phyloP scores from a whole-genome alignment of 2,329 filamentous ascomycete genomes.

The Botryotinia narcissicola region DNA sequence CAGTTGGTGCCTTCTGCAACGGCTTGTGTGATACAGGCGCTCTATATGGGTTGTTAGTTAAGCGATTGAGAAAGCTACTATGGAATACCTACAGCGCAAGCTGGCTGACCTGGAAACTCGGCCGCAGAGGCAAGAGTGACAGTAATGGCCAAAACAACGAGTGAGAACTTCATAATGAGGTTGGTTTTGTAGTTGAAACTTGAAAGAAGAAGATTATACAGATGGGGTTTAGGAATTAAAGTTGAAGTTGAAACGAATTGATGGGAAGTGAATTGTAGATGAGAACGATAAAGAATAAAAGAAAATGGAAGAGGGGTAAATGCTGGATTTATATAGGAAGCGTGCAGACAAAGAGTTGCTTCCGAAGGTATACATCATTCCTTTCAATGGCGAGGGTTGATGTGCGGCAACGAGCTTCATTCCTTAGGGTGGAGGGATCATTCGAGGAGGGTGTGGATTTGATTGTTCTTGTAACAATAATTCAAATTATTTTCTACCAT shows the following conservation, averaged over 20 bases:
- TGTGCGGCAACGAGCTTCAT: background rate
- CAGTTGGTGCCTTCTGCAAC: slow-evolving; percentile 5
- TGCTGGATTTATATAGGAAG: background rate
- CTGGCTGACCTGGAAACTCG: slow-evolving; percentile 4
- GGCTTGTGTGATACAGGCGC: slow-evolving; percentile 1
- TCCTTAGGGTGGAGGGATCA: background rate
- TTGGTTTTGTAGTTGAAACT: background rate
- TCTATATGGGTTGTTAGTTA: background rate
- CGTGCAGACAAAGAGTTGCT: background rate
- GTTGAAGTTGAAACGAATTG: background rate
- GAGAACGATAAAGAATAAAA: slow-evolving; percentile 12
- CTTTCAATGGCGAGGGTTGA: background rate
- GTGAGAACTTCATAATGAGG: slow-evolving; percentile 10
- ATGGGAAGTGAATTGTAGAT: background rate
- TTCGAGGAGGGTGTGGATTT: background rate
- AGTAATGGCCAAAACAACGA: background rate
- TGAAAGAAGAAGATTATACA: background rate
- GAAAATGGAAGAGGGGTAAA: background rate
- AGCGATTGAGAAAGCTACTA: background rate
- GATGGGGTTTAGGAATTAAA: background rate
- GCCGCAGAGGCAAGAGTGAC: background rate
- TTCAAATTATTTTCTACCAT: background rate
- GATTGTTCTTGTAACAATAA: background rate
- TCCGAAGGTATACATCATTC: background rate
- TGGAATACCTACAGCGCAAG: background rate